A percentile compares a stretch with the other conserved stretches of the same genome.
Conservation (phyloP, 306 rosid species). For the Lathyrus aphaca region DNA sequence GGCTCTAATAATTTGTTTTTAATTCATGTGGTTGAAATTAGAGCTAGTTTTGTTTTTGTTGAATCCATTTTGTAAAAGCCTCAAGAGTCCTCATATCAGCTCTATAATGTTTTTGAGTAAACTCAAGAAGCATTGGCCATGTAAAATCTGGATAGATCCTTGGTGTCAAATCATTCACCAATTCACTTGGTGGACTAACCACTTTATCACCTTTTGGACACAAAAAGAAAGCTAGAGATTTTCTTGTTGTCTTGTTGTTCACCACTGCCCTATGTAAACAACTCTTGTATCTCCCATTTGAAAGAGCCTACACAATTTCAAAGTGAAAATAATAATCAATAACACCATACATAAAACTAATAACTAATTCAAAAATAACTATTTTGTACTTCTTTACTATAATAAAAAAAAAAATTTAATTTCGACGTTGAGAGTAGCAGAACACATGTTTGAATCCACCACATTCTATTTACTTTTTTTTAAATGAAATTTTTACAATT, state of each 20-base stretch:
- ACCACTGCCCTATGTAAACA: slow-evolving; percentile 98
- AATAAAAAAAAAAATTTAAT: too few species aligned
- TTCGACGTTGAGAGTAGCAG: too few species aligned
- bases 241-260: slow-evolving; percentile 71
- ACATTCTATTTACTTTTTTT: too few species aligned
- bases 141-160: slow-evolving; percentile 91
- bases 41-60: slow-evolving; percentile 48
- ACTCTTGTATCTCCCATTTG: slow-evolving; percentile 93
- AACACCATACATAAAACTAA: neutral
- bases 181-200: slow-evolving; percentile 74
- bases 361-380: too few species aligned
- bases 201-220: slow-evolving; percentile 83
- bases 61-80: slow-evolving; percentile 73
- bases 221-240: slow-evolving; percentile 91
- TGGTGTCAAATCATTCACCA: slow-evolving; percentile 63
- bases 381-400: too few species aligned
- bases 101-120: slow-evolving; percentile 88
- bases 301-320: slow-evolving; percentile 60
- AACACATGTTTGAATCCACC: too few species aligned
- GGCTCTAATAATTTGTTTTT: slow-evolving; percentile 29
- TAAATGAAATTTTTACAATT: too few species aligned
- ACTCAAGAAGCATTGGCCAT: slow-evolving; percentile 84
- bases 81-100: slow-evolving; percentile 89
- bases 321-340: slow-evolving; percentile 6
- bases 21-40: slow-evolving; percentile 33